Base-by-base conservation (phyloP, 2,329 filamentous ascomycete species). In the Colletotrichum higginsianum region DNA sequence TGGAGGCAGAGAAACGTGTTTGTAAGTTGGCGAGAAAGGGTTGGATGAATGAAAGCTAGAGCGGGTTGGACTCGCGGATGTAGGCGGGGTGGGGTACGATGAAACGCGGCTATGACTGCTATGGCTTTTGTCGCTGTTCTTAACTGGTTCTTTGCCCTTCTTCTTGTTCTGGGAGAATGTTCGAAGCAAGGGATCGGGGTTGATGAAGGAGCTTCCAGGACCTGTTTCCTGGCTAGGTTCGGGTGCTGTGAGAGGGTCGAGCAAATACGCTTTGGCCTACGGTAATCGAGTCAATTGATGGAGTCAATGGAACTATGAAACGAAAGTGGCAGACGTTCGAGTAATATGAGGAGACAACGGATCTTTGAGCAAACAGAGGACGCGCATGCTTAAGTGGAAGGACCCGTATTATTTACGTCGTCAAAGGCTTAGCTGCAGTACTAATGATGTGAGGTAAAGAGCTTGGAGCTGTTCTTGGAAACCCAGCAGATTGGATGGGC, bases 161-260 rank as follows among this genome's bases (percentile, higher is more conserved):
- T 72, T 78, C 75, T 72, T 78, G 74, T 57, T 77, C 69, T 77
- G 61, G 76, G 73, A 74, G 57, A 74, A 74, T 18, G 72, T 73
- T 18, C 73, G 67, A n/a, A 74, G 71, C 26, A 75, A 72, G 58
- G 75, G 77, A 21, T 74, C 77, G 66, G 75, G 73, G 64, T 79
- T 80, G 84, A 85, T 80, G 76, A 90, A 88, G 73, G 89, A 88
- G 4, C 85, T 84, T 70, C 89, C 89, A n/a, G 88, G 88, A 9
- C 92, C 91, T 58, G 89, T 92, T 78, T 93, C 90, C 73, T 92
- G 88, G 72, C 86, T 89, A 16, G 92, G 92, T 73, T 93, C 90
- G 12, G 90, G 91, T 26, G 87, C 91, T 76, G 86, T 90, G 73
- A 94, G 84, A 74, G 92, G 93, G 76, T 93, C 91, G 74, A 94